phyloP scores from a whole-genome alignment of 768 basidiomycete genomes.

The Xanthoconium purpureum region DNA sequence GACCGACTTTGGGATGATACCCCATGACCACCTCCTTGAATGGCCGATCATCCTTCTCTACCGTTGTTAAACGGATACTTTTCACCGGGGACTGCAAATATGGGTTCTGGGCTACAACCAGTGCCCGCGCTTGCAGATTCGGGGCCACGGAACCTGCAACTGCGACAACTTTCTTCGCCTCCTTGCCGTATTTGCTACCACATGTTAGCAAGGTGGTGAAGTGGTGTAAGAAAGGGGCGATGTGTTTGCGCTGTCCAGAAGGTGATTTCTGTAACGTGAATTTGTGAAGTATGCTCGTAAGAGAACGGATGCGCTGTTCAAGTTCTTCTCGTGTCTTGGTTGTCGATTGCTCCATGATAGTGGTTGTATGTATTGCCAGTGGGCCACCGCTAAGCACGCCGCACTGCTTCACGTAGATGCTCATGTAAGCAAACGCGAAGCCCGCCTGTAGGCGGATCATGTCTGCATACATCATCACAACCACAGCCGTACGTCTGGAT shows the following conservation, averaged over 20 bases:
- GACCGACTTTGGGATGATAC: background rate
- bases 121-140: background rate
- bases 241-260: background rate
- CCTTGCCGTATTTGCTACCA: background rate
- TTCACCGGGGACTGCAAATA: background rate
- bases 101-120: background rate
- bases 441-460: too few species aligned
- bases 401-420: too few species aligned
- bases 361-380: too few species aligned
- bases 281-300: background rate
- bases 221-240: background rate
- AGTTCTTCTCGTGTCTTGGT: background rate
- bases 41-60: background rate
- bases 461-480: too few species aligned
- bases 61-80: background rate
- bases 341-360: too few species aligned
- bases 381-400: too few species aligned
- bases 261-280: background rate
- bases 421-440: too few species aligned
- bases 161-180: background rate
- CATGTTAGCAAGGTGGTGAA: background rate
- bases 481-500: too few species aligned
- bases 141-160: background rate
- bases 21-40: background rate
- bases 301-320: background rate